Evolutionary conservation across 805 yeast species (phyloP).

Genomic region (Spencermartinsiella europaea): DNA sequence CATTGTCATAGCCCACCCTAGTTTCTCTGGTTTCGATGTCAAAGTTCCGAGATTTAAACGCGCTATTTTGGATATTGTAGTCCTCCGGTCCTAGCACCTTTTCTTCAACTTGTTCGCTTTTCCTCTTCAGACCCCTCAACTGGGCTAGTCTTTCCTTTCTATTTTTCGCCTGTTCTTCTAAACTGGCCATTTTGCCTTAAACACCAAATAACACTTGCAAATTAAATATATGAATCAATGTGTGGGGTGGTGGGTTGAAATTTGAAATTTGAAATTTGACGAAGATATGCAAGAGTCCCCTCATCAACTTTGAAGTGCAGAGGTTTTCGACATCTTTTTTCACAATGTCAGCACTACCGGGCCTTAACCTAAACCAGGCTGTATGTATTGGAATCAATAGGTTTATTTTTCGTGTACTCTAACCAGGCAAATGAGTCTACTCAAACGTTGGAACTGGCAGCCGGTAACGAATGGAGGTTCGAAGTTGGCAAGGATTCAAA

Average conservation of each 20-base stretch:
- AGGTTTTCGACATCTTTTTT: too few species aligned
- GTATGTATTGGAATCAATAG: too few species aligned
- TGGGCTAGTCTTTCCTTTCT: slow-evolving; percentile 31
- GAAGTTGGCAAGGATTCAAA: slow-evolving; percentile 54
- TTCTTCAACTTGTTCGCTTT: slow-evolving; percentile 9
- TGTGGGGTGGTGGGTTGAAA: too few species aligned
- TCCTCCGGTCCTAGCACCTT: slow-evolving; percentile 3
- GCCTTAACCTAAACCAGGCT: slow-evolving; percentile 1
- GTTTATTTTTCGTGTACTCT: too few species aligned
- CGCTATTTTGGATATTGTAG: slow-evolving; percentile 4
- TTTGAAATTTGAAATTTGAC: neutral
- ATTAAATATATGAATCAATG: too few species aligned
- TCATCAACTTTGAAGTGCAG: too few species aligned
- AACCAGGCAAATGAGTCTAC: slow-evolving; percentile 2
- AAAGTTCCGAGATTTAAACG: slow-evolving; percentile 24
- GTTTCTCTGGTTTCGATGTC: slow-evolving; percentile 27
- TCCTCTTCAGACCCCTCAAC: slow-evolving; percentile 26
- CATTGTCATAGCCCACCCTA: slow-evolving; percentile 25
- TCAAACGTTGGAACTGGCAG: slow-evolving; percentile 23
- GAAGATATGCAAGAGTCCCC: neutral
- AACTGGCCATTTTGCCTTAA: slow-evolving; percentile 11
- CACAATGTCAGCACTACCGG: slow-evolving; percentile 4
- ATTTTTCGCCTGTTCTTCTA: slow-evolving; percentile 28
- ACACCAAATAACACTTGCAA: too few species aligned
- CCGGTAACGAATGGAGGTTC: slow-evolving; percentile 66